phyloP scores from a whole-genome alignment of 257 asterid genomes.

The Solanum bulbocastanum region DNA sequence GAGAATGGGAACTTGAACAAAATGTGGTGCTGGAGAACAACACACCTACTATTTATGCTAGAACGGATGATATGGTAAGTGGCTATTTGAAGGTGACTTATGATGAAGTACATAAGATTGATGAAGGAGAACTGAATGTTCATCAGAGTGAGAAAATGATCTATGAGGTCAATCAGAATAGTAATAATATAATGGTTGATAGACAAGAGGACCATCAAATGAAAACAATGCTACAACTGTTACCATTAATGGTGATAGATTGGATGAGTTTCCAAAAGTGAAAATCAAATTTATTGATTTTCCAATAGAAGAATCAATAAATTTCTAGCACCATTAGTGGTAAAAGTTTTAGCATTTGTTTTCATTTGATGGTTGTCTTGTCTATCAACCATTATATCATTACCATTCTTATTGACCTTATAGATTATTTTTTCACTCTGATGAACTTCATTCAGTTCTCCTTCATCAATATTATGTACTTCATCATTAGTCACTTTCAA shows the following conservation, averaged over 20 bases:
- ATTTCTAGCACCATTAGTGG: constrained; percentile 6
- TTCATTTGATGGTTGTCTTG: background rate
- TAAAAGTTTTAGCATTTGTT: background rate
- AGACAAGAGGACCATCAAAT: background rate
- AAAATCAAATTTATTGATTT: constrained; percentile 10
- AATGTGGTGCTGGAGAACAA: constrained; percentile 9
- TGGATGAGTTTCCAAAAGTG: constrained; percentile 8
- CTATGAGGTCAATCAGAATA: too few species aligned
- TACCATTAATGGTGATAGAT: background rate
- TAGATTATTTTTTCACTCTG: too few species aligned
- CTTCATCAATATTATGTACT: constrained; percentile 14
- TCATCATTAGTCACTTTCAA: constrained; percentile 11
- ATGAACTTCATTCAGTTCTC: background rate
- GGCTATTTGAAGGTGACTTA: constrained; percentile 17
- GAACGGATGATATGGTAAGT: constrained; percentile 2
- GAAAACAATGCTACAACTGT: background rate
- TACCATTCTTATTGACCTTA: too few species aligned
- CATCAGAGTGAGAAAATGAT: background rate
- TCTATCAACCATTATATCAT: background rate
- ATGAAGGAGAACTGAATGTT: constrained; percentile 2
- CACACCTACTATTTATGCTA: constrained; percentile 14
- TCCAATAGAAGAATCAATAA: constrained; percentile 12
- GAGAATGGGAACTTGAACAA: background rate
- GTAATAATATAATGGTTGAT: background rate
- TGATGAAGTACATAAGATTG: constrained; percentile 10